phyloP scores from a whole-genome alignment of 768 basidiomycete species.

The Suillus tomentosus region DNA sequence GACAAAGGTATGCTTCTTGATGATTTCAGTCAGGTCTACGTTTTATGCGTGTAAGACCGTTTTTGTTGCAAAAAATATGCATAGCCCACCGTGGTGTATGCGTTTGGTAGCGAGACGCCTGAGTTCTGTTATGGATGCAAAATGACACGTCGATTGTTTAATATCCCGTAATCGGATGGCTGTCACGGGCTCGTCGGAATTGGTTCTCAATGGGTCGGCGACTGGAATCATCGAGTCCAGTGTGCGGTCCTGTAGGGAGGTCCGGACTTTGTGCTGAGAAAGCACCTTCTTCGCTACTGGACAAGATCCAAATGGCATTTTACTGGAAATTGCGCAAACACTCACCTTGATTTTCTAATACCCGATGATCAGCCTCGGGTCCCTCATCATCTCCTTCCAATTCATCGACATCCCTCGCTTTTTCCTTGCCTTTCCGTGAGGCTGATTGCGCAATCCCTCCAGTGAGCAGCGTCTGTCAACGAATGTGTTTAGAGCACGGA shows the following conservation, averaged over 20 bases:
- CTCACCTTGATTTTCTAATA: too few relatives aligned
- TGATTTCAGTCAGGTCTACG: slow-evolving; percentile 78
- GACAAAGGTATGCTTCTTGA: slow-evolving; percentile 88
- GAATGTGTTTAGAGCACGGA: too few relatives aligned
- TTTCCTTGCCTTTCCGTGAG: too few relatives aligned
- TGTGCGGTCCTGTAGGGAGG: slow-evolving; percentile 83
- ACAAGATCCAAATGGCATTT: too few relatives aligned
- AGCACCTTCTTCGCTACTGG: slow-evolving; percentile 24
- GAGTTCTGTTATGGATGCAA: slow-evolving; percentile 74
- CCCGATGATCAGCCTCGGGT: too few relatives aligned
- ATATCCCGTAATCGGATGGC: slow-evolving; percentile 50
- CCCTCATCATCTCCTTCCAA: too few relatives aligned
- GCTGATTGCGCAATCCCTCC: too few relatives aligned
- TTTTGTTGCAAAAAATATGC: neutral
- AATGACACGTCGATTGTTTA: slow-evolving; percentile 70
- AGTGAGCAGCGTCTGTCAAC: too few relatives aligned
- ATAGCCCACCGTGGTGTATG: slow-evolving; percentile 66
- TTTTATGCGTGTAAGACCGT: neutral
- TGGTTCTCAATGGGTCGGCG: slow-evolving; percentile 50
- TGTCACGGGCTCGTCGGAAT: slow-evolving; percentile 23
- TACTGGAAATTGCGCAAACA: too few relatives aligned
- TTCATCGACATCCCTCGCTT: too few relatives aligned
- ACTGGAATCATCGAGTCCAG: slow-evolving; percentile 94
- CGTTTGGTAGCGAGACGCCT: slow-evolving; percentile 58
- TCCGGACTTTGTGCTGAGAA: slow-evolving; percentile 91